Evolutionary conservation across 768 basidiomycete species (phyloP), one percentile per base, ranked within the genome.

Genomic region (Phaffia tasmanica): DNA sequence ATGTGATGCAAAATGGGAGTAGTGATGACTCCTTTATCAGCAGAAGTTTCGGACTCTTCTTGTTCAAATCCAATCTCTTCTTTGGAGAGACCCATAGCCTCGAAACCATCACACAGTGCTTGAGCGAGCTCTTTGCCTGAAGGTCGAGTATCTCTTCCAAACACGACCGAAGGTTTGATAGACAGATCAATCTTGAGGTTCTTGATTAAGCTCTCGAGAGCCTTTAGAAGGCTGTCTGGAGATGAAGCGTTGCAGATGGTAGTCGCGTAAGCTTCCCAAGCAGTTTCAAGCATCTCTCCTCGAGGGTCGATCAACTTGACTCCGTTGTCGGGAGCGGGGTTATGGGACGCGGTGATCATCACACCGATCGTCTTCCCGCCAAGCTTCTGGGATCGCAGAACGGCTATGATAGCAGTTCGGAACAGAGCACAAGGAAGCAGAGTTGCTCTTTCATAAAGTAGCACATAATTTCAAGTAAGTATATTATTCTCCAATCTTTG

Each of bases 331-430:
- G 57, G 91, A 95, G 73, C 93, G n/a, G 95, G 94, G 75, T 99
- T 99, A 77, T 99, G 95, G n/a, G 91, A 94, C 2, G 95, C 95
- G 48, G 95, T 99, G 74, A 99, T 86, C 95, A 99, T 98, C 25
- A 98, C 89, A 19, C 95, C 95, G 72, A 99, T 87, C 29, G 85
- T 86, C 74, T 85, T 87, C 30, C 95, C 91, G 74, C 86, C 86
- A n/a, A 92, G 81, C 70, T 84, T 85, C 79, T 87, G 95, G 78
- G 92, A 97, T 66, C 95, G 80, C 59, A 99, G 80, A 7, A 83
- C 88, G 55, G 95, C 95, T 21, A 99, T 79, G 50, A 98, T 78
- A 15, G 90, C 95, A 18, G 94, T 86, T 71, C 92, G 83, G 79
- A 95, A 97, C 70, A 99, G 81, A n/a, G 94, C 91, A 14, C 87